These are phyloP conservation scores for Oryza nivara DNA, from an alignment of 176 grass and related monocot species.

Conservation along the genomic window DNA sequence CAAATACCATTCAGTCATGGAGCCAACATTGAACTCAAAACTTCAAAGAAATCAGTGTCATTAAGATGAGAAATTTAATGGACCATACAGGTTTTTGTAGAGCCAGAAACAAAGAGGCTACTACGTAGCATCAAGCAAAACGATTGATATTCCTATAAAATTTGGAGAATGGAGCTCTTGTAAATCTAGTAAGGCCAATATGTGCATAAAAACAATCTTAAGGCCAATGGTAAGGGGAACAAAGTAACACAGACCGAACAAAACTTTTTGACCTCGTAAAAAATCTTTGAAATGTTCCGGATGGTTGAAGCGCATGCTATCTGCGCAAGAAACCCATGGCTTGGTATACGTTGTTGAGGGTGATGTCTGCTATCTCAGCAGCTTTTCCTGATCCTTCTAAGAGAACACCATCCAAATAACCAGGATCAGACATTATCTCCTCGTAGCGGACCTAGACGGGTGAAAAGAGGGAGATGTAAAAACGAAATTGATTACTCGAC, in stretches of 20 bases:
- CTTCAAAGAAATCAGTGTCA: background rate
- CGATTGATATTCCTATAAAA: background rate
- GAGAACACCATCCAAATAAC: slow-evolving; percentile 79
- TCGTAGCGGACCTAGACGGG: slow-evolving; percentile 63
- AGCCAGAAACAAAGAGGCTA: background rate
- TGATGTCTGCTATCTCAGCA: slow-evolving; percentile 74
- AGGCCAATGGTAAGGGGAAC: background rate
- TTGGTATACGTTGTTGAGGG: slow-evolving; percentile 88
- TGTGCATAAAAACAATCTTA: background rate
- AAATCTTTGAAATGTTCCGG: background rate
- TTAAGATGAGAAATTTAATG: background rate
- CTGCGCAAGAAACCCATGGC: slow-evolving; percentile 94
- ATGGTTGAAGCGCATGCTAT: slow-evolving; percentile 36
- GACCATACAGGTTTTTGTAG: background rate
- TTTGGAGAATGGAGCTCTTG: background rate
- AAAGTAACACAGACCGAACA: background rate
- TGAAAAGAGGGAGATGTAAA: slow-evolving; percentile 15
- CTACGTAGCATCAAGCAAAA: background rate
- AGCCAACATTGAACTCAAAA: too few species aligned
- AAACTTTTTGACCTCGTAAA: background rate
- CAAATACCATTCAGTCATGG: background rate
- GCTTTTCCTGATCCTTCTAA: slow-evolving; percentile 81
- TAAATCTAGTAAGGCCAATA: background rate
- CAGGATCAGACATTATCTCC: slow-evolving; percentile 85
- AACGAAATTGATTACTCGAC: slow-evolving; percentile 12